Base-by-base conservation (phyloP, 192 early-diverging fungal genomes). In the Linnemannia elongata region DNA sequence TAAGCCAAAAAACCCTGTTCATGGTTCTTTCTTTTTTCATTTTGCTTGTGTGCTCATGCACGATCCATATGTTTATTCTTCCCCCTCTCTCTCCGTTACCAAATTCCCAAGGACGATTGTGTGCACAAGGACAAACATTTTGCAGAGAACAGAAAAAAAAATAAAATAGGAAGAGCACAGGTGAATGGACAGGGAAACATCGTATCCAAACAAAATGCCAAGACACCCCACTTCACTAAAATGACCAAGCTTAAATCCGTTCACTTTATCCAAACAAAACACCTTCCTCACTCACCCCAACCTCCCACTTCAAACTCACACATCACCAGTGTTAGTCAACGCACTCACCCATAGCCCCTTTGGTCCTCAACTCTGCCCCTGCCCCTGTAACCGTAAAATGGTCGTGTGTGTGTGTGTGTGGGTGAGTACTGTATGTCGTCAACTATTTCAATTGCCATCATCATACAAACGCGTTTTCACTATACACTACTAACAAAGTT, bases 131-230 rank as follows among this genome's bases (percentile, higher is more conserved):
- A 44, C 60, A 41, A 20, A 20, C 17, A 52, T 52, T 52, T 22
- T 52, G 49, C 22, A 52, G 44, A 45, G 44, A 52, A 44, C 39
- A 20, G 0, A 38, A 76, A 57, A 42, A 60, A n/a, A n/a, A n/a
- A n/a, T n/a, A n/a, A n/a, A n/a, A n/a, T n/a, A n/a, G n/a, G n/a
- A n/a, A 30, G 60, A 66, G 60, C 60, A 66, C 60, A 33, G 60
- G 12, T 4, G 24, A n/a, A 66, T 15, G 24, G 55, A 66, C 49
- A 20, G 49, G 20, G 55, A 39, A 63, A 63, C 57, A 39, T 27
- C 15, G 38, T 20, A 73, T 35, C 17, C 24, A 80, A 55, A n/a
- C n/a, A 75, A 81, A 80, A 80, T 73, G 78, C 78, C 78, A 80
- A 80, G 78, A 74, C 78, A 35, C 69, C 1, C 41, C 60, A 66